Conservation (phyloP, 108 stramenopile genomes). For the Skeletonema costatum region DNA sequence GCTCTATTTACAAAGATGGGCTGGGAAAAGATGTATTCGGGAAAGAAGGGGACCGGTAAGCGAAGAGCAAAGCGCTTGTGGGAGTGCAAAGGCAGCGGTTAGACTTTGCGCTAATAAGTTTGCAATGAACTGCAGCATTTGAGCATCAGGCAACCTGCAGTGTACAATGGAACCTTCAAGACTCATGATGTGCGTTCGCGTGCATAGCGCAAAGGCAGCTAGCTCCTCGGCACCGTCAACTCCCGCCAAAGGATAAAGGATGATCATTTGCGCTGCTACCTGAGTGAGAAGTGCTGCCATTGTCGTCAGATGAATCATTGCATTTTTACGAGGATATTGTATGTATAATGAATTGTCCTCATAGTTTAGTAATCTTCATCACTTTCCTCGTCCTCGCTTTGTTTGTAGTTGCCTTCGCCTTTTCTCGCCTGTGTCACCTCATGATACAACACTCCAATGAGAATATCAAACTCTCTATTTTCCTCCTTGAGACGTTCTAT, state of each 20-base stretch:
- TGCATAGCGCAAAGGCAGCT: no score
- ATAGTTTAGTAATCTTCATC: neutral
- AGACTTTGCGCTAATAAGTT: neutral
- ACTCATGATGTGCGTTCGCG: no score
- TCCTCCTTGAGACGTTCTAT: conserved; percentile 33
- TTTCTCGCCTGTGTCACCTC: neutral
- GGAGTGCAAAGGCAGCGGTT: neutral
- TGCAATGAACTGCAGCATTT: no score
- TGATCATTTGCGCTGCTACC: conserved; percentile 4
- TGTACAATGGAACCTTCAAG: no score
- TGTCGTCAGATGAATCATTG: neutral
- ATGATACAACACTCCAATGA: conserved; percentile 24
- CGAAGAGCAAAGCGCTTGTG: conserved; percentile 19
- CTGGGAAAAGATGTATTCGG: conserved; percentile 27
- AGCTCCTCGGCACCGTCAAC: conserved; percentile 51
- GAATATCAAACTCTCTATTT: conserved; percentile 39
- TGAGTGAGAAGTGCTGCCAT: neutral
- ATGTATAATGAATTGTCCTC: no score
- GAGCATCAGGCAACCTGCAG: no score
- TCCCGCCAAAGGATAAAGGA: conserved; percentile 61
- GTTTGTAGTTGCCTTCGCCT: neutral
- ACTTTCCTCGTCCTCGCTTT: neutral
- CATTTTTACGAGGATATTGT: no score
- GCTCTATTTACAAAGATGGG: conserved; percentile 44
- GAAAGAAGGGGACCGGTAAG: conserved; percentile 25